These are phyloP conservation scores for Wickerhamiella kurtzmanii DNA, from an alignment of 805 yeast species.

Conservation along the genomic window DNA sequence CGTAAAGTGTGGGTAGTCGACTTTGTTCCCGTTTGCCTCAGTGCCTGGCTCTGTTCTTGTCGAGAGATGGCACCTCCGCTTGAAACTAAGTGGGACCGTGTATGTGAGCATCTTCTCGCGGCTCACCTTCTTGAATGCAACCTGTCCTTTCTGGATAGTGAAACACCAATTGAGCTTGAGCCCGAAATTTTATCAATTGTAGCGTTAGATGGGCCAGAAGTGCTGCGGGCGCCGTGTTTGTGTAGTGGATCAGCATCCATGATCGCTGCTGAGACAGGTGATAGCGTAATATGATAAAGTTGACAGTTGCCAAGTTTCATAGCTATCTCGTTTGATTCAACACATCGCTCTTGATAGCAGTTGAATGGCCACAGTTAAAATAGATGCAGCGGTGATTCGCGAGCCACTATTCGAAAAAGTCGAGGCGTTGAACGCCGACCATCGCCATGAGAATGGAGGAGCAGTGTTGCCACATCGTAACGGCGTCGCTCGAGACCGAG, in stretches of 20 bases:
- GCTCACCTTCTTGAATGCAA: background rate
- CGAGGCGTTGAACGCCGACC: too few relatives aligned
- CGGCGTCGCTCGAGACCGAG: too few relatives aligned
- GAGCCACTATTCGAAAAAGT: too few relatives aligned
- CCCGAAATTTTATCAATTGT: background rate
- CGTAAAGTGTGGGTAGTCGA: slow-evolving; percentile 1
- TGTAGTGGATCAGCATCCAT: too few relatives aligned
- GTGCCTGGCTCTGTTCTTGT: slow-evolving; percentile 17
- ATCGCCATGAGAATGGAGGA: too few relatives aligned
- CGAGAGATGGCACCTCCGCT: background rate
- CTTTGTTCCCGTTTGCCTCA: slow-evolving; percentile 5
- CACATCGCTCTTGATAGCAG: too few relatives aligned
- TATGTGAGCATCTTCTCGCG: slow-evolving; percentile 3
- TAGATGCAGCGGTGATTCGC: too few relatives aligned
- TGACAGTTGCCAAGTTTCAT: too few relatives aligned
- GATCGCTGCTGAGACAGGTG: background rate
- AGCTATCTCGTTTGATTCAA: too few relatives aligned
- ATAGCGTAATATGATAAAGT: background rate
- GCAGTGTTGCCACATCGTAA: too few relatives aligned
- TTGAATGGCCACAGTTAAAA: too few relatives aligned
- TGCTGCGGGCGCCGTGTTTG: too few relatives aligned
- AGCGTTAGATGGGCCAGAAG: background rate
- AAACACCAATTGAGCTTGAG: background rate
- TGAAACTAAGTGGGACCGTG: slow-evolving; percentile 4
- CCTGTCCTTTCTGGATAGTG: background rate